phyloP scores from a whole-genome alignment of 495 filamentous ascomycete species.

The Aspergillus sclerotioniger region DNA sequence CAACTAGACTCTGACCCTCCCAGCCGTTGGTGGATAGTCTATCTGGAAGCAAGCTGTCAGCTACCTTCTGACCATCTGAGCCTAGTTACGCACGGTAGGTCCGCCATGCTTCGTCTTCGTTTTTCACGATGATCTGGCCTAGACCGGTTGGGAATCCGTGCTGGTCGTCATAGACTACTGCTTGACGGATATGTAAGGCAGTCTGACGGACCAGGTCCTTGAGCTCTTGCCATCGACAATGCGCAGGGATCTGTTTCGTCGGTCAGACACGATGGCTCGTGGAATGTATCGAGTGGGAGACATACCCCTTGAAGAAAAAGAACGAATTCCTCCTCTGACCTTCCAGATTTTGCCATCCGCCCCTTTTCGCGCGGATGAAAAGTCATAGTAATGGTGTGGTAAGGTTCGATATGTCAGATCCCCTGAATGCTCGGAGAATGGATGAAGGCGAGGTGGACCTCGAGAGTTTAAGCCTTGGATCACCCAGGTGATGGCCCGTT shows the following conservation, averaged over 20 bases:
- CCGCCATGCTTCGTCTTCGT: conserved; percentile 49
- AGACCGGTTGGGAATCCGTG: conserved; percentile 47
- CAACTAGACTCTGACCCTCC: conserved; percentile 46
- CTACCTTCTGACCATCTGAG: not conserved
- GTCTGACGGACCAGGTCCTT: conserved; percentile 50
- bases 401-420: not conserved
- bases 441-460: not conserved
- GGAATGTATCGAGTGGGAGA: not conserved
- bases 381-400: conserved; percentile 26
- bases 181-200: conserved; percentile 47
- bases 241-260: conserved; percentile 40
- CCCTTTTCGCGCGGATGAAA: conserved; percentile 33
- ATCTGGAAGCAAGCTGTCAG: conserved; percentile 24
- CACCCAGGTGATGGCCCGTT: not conserved
- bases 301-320: conserved; percentile 48
- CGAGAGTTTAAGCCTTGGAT: not conserved
- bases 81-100: conserved; percentile 39
- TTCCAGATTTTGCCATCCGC: conserved; percentile 29
- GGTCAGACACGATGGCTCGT: conserved; percentile 11
- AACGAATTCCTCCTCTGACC: conserved; percentile 46
- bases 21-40: conserved; percentile 45
- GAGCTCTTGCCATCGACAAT: conserved; percentile 51
- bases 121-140: conserved; percentile 49
- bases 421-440: not conserved
- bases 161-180: conserved; percentile 48